Evolutionary conservation across 106 monocot species (phyloP), one percentile per base, ranked within the genome.

Genomic region (Xerophyta viscosa): DNA sequence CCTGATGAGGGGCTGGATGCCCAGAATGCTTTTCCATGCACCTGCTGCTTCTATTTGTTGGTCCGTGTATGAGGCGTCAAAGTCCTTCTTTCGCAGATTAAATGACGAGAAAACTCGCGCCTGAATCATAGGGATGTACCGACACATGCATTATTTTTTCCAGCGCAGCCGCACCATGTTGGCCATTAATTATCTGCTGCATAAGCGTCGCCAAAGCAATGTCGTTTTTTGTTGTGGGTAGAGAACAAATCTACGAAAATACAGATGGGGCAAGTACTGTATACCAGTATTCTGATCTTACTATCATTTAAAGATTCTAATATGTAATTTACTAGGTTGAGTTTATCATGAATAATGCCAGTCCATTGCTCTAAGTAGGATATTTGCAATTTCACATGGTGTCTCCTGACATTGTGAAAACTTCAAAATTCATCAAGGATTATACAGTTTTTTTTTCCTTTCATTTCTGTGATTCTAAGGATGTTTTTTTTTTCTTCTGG

Each of bases 1-100:
- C 22, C 73, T 98, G 5, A 74, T 98, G 68, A 78, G 85, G 43
- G 96, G 96, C 14, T 98, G 88, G 96, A 73, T 61, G 50, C 82
- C 96, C 7, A 67, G 96, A 30, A 85, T 98, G 82, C 82, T 98
- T 1, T 98, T 98, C 61, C 96, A 98, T 48, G 89, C 89, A 12
- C 96, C 96, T 4, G 96, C 96, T 11, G 96, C 96, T 14, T 84
- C 96, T 20, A 98, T 98, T 51, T 89, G 96, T 62, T 98, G 96
- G 96, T 85, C 96, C 7, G 73, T 88, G 6, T 98, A 98, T 15
- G 96, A 98, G 72, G 82, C 85, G 1, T 56, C 71, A 0, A 98
- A 98, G 51, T 72, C 82, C 12, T 98, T 98, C 59, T 89, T 98
- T 28, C 73, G 85, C 46, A 47, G 62, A 33, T 42, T 73, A 5